Conservation (phyloP, 176 grass and related monocot species). For the bread wheat (Triticum aestivum) region IWGSC_CS_RefSeq_v2.1 NC_057797.1:9267314-9267813, state of each 20-base stretch:
- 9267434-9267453: neutral
- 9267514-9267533: slow-evolving; percentile 8
- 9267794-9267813: no score
- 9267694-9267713: neutral
- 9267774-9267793: neutral
- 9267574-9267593: neutral
- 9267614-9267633: neutral
- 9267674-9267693: neutral
- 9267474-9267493: neutral
- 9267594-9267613: neutral
- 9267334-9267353: neutral
- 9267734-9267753: neutral
- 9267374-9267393: neutral
- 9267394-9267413: neutral
- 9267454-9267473: slow-evolving; percentile 19
- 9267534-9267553: slow-evolving; percentile 1
- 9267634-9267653: neutral
- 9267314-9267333: neutral
- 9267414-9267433: neutral
- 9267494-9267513: slow-evolving; percentile 3
- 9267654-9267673: neutral
- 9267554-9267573: neutral
- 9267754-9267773: neutral
- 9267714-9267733: neutral
- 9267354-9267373: neutral